Evolutionary conservation across 2,329 filamentous ascomycete species (phyloP).

Genomic region (Camptophora hylomeconis): DNA sequence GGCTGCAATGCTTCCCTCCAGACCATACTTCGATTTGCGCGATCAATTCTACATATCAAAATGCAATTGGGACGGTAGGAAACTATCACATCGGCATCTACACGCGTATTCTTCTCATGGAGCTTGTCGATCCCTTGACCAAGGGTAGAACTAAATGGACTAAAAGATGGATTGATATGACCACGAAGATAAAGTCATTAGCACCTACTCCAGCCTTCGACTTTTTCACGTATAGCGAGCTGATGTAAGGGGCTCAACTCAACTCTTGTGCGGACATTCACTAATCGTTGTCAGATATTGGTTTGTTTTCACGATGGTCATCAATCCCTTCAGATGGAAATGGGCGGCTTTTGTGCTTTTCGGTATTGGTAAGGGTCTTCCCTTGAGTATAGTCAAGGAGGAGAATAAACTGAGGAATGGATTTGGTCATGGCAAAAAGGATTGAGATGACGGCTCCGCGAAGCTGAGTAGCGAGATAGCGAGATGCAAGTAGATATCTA

Average conservation of each 20-base stretch:
- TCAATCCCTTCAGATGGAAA: conserved; percentile 85
- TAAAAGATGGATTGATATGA: conserved; percentile 80
- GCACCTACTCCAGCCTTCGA: conserved; percentile 68
- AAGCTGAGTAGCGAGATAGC: background rate
- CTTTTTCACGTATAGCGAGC: conserved; percentile 78
- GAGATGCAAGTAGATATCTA: no score
- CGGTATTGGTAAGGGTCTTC: conserved; percentile 55
- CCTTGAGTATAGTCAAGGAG: conserved; percentile 49
- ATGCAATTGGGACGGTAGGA: conserved; percentile 68
- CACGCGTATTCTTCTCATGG: conserved; percentile 75
- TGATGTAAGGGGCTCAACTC: no score
- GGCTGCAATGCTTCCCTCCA: conserved; percentile 74
- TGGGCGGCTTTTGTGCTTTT: conserved; percentile 76
- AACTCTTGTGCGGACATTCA: no score
- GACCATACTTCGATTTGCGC: conserved; percentile 59
- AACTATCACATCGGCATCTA: conserved; percentile 89
- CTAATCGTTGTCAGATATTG: no score
- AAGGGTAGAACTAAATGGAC: conserved; percentile 62
- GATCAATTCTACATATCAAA: conserved; percentile 74
- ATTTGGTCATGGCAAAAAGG: conserved; percentile 22
- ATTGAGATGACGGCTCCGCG: background rate
- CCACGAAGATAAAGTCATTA: conserved; percentile 52
- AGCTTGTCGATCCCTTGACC: conserved; percentile 64
- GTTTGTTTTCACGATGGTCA: conserved; percentile 64
- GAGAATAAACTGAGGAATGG: conserved; percentile 51